phyloP scores from a whole-genome alignment of 257 asterid species.

The Forsythia suspensa region DNA sequence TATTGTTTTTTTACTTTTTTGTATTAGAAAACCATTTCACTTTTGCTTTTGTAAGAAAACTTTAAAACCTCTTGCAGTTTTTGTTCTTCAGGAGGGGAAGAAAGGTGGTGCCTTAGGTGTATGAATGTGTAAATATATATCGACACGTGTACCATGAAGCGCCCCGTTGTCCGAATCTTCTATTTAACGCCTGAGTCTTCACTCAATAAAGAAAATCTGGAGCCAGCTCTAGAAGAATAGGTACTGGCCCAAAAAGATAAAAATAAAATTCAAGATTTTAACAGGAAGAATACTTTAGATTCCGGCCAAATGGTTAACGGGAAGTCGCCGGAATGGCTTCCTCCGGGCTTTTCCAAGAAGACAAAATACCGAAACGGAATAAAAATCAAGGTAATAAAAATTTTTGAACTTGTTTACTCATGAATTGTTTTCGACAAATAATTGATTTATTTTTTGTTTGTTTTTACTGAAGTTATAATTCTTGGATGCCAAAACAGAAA shows the following conservation, averaged over 20 bases:
- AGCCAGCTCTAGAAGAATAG: background rate
- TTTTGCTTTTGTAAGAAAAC: too few relatives aligned
- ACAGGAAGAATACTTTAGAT: background rate
- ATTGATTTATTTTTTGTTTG: background rate
- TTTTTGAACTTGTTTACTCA: background rate
- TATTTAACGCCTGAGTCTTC: background rate
- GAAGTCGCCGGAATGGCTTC: conserved; percentile 11
- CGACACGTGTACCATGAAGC: background rate
- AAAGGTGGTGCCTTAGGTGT: background rate
- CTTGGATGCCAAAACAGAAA: background rate
- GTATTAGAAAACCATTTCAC: too few relatives aligned
- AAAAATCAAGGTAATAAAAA: background rate
- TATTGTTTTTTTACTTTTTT: too few relatives aligned
- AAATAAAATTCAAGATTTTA: background rate
- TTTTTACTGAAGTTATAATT: background rate
- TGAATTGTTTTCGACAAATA: background rate
- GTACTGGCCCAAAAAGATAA: background rate
- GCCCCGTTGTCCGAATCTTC: background rate
- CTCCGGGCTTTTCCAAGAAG: conserved; percentile 4
- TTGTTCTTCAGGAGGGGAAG: too few relatives aligned
- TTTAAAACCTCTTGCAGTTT: too few relatives aligned
- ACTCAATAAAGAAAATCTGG: background rate
- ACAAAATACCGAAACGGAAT: background rate
- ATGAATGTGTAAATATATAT: background rate
- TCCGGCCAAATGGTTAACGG: background rate